A percentile compares a stretch with the other conserved stretches of the same genome.
phyloP scores from a whole-genome alignment of 768 basidiomycete genomes.

The Amanita muscaria region DNA sequence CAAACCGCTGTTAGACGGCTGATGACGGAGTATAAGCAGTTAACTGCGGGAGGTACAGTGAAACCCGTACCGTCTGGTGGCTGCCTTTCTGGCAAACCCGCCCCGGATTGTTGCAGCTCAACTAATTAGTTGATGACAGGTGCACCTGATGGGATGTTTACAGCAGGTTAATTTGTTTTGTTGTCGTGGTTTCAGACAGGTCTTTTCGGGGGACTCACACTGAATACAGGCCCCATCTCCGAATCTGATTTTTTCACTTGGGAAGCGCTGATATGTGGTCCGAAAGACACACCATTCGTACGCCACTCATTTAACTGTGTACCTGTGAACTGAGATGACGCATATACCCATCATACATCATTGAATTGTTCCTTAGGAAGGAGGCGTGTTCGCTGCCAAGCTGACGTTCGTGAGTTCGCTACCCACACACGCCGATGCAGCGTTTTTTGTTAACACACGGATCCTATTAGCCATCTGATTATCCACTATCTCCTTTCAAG shows the following conservation, averaged over 20 bases:
- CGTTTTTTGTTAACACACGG: slow-evolving; percentile 7
- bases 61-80: background rate
- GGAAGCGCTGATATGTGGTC: slow-evolving; percentile 92
- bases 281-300: slow-evolving; percentile 92
- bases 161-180: slow-evolving; percentile 51
- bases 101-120: no score
- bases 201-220: background rate
- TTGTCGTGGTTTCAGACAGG: slow-evolving; percentile 6
- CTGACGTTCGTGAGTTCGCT: slow-evolving; percentile 73
- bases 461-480: slow-evolving; percentile 66
- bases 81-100: no score
- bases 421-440: slow-evolving; percentile 25
- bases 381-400: slow-evolving; percentile 88
- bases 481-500: slow-evolving; percentile 97
- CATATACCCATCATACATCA: slow-evolving; percentile 1
- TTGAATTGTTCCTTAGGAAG: slow-evolving; percentile 51
- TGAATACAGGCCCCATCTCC: slow-evolving; percentile 62
- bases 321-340: no score
- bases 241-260: slow-evolving; percentile 94
- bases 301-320: slow-evolving; percentile 19
- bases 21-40: slow-evolving; percentile 90
- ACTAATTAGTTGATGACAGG: slow-evolving; percentile 30
- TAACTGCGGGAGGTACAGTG: slow-evolving; percentile 60
- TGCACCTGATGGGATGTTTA: slow-evolving; percentile 93
- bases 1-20: slow-evolving; percentile 75